phyloP scores from a whole-genome alignment of 1,139 yeast species.

The Schizosaccharomyces versatilis region DNA sequence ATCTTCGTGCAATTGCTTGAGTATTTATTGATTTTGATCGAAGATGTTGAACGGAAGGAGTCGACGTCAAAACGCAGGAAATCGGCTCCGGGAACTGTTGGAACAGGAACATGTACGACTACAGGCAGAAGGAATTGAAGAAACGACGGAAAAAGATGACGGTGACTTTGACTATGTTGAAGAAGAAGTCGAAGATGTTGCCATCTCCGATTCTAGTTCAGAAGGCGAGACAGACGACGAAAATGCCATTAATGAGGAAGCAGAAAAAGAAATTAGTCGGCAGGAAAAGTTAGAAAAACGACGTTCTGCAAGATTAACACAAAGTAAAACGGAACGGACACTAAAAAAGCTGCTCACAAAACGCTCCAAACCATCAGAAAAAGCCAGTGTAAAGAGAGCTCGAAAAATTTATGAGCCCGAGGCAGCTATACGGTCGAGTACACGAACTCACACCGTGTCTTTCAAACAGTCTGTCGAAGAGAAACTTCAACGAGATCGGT shows the following conservation, averaged over 20 bases:
- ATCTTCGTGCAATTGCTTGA: no score
- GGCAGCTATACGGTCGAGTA: neutral
- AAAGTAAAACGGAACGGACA: neutral
- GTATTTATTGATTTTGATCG: no score
- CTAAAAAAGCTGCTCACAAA: neutral
- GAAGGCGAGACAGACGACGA: constrained; percentile 12
- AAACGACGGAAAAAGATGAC: constrained; percentile 5
- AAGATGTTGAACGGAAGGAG: no score
- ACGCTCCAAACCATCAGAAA: neutral
- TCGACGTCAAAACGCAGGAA: constrained; percentile 78
- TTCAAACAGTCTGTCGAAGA: neutral
- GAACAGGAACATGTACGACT: constrained; percentile 34
- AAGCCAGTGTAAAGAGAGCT: neutral
- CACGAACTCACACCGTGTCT: neutral
- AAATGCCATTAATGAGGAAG: constrained; percentile 15
- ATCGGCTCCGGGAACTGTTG: constrained; percentile 49
- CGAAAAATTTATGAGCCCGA: neutral
- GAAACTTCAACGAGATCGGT: neutral
- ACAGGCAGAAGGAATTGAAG: neutral
- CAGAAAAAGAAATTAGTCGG: constrained; percentile 16
- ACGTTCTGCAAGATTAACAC: neutral
- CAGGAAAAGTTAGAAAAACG: constrained; percentile 13
- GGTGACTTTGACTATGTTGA: constrained; percentile 6
- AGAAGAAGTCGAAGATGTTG: constrained; percentile 4
- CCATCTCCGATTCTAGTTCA: constrained; percentile 1